phyloP scores from a whole-genome alignment of 805 yeast genomes.

The Saccharomycopsis sp. region DNA sequence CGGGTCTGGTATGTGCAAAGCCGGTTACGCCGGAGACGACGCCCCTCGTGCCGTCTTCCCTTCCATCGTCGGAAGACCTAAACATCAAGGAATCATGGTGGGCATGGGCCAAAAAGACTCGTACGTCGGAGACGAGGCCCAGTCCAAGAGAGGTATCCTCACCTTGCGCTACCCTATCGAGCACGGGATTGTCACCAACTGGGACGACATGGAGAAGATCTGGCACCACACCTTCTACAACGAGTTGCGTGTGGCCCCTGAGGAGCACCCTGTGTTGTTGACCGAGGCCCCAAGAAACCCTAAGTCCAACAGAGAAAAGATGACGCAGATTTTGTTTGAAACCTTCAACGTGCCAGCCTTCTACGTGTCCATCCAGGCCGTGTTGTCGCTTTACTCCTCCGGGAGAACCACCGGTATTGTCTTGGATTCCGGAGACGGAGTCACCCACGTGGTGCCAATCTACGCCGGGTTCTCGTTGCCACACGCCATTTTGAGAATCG shows the following conservation, averaged over 20 bases:
- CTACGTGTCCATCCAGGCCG: constrained; percentile 98
- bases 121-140: constrained; percentile 99
- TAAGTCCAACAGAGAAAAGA: constrained; percentile 98
- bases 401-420: constrained; percentile 99
- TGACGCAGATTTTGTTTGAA: constrained; percentile 99
- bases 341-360: constrained; percentile 99
- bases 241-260: constrained; percentile 99
- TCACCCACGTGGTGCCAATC: constrained; percentile 99
- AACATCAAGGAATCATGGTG: constrained; percentile 99
- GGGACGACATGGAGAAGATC: constrained; percentile 99
- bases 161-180: constrained; percentile 98
- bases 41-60: constrained; percentile 99
- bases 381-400: constrained; percentile 93
- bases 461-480: constrained; percentile 99
- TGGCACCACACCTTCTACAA: constrained; percentile 99
- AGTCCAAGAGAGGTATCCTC: constrained; percentile 99
- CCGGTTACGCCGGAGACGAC: constrained; percentile 99
- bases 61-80: constrained; percentile 99
- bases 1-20: constrained; percentile 99
- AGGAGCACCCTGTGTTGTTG: constrained; percentile 98
- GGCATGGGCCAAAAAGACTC: constrained; percentile 99
- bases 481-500: constrained; percentile 97
- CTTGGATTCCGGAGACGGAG: constrained; percentile 99
- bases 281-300: constrained; percentile 99
- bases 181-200: constrained; percentile 99